phyloP scores from a whole-genome alignment of 2,329 filamentous ascomycete genomes.

The Talaromyces rugulosus region DNA sequence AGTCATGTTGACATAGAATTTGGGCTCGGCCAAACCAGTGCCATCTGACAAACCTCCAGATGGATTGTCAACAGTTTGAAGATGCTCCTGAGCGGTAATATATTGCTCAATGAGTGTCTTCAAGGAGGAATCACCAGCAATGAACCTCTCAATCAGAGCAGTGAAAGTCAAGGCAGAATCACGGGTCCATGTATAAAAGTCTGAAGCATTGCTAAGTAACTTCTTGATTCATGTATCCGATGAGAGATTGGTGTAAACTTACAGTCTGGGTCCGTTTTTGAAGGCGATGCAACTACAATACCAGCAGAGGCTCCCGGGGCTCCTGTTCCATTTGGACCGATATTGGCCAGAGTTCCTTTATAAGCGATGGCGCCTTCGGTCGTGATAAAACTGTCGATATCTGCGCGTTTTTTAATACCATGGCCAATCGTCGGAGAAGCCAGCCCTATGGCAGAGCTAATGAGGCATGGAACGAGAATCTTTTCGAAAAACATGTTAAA shows the following conservation, averaged over 20 bases:
- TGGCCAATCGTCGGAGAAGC: background rate
- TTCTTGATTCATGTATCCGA: background rate
- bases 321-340: constrained; percentile 49
- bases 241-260: constrained; percentile 19
- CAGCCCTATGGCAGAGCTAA: background rate
- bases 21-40: constrained; percentile 63
- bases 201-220: constrained; percentile 33
- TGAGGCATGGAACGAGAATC: background rate
- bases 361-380: constrained; percentile 46
- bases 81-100: constrained; percentile 60
- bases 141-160: constrained; percentile 64
- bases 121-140: constrained; percentile 55
- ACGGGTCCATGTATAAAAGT: constrained; percentile 75
- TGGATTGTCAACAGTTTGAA: constrained; percentile 65
- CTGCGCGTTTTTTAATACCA: background rate
- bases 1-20: constrained; percentile 61
- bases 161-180: constrained; percentile 70
- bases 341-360: constrained; percentile 53
- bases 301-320: constrained; percentile 48
- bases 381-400: background rate
- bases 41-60: constrained; percentile 53
- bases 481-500: background rate
- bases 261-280: constrained; percentile 51
- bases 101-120: constrained; percentile 65
- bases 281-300: constrained; percentile 56